phyloP scores from a whole-genome alignment of 1,139 yeast species.

The Scheffersomyces insectosa region DNA sequence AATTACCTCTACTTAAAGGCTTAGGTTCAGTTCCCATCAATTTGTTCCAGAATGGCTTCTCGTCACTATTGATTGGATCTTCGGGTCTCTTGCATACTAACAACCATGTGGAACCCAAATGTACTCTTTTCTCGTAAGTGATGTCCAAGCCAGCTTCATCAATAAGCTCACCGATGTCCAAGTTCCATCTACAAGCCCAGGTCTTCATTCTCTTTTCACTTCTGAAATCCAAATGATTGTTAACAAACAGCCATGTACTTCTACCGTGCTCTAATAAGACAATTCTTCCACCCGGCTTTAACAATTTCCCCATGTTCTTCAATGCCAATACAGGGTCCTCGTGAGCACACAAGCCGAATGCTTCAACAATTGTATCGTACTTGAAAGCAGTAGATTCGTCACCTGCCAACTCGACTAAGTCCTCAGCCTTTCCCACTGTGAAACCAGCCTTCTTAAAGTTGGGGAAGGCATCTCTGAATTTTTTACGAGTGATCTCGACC shows the following conservation, averaged over 20 bases:
- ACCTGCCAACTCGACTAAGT: conserved; percentile 59
- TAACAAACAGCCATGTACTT: conserved; percentile 75
- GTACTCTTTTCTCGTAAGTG: conserved; percentile 75
- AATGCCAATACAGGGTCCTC: conserved; percentile 87
- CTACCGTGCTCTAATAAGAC: conserved; percentile 91
- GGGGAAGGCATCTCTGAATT: conserved; percentile 69
- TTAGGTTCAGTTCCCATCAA: conserved; percentile 40
- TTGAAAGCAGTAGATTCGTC: conserved; percentile 37
- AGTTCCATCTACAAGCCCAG: conserved; percentile 98
- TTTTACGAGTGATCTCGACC: conserved; percentile 80
- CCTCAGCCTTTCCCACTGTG: conserved; percentile 92
- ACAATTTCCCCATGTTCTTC: conserved; percentile 65
- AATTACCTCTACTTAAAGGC: conserved; percentile 23
- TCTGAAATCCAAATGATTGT: conserved; percentile 77
- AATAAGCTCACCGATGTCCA: conserved; percentile 84
- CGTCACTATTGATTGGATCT: conserved; percentile 50
- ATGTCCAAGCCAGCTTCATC: conserved; percentile 84
- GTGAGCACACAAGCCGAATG: conserved; percentile 95
- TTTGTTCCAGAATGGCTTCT: conserved; percentile 45
- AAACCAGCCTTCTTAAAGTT: conserved; percentile 72
- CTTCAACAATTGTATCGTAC: conserved; percentile 90
- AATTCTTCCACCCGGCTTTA: conserved; percentile 90
- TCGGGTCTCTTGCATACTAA: conserved; percentile 72
- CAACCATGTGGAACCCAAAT: conserved; percentile 94
- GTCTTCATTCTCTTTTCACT: conserved; percentile 81